Evolutionary conservation across 306 rosid species (phyloP).

Genomic region (Castanopsis chinensis): DNA sequence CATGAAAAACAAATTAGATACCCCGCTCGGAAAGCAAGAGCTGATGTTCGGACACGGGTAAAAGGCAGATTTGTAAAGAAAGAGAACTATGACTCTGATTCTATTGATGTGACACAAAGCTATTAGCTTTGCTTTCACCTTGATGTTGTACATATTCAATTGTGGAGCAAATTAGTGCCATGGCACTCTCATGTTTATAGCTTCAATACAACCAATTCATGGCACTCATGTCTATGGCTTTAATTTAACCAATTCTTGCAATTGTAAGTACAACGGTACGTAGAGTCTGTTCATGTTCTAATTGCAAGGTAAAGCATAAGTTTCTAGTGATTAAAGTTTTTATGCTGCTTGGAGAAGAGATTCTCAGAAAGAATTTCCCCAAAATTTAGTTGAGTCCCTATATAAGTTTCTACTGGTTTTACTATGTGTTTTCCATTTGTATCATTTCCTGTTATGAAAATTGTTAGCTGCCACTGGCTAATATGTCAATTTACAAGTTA

Average conservation of each 20-base stretch:
- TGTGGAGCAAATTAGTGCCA: background rate
- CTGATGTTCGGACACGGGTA: constrained; percentile 36
- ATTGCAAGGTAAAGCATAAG: background rate
- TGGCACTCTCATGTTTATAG: background rate
- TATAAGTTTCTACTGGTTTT: constrained; percentile 4
- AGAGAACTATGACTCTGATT: constrained; percentile 33
- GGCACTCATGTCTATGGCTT: constrained; percentile 20
- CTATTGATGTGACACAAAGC: constrained; percentile 20
- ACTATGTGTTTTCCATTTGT: background rate
- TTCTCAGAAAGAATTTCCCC: background rate
- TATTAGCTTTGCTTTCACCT: constrained; percentile 17
- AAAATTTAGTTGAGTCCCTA: background rate
- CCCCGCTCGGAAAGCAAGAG: constrained; percentile 42
- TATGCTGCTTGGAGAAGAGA: background rate
- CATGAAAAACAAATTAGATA: constrained; percentile 41
- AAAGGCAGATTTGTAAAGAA: constrained; percentile 42
- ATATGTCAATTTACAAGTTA: background rate
- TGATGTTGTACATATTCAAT: constrained; percentile 16
- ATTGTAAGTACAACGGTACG: background rate
- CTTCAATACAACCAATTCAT: background rate
- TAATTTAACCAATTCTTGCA: constrained; percentile 19
- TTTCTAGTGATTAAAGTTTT: constrained; percentile 11
- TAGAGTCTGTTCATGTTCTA: constrained; percentile 12
- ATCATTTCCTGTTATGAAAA: background rate
- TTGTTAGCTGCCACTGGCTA: too few species aligned